phyloP scores from a whole-genome alignment of 768 basidiomycete genomes.

The Hygrocybe punicea region DNA sequence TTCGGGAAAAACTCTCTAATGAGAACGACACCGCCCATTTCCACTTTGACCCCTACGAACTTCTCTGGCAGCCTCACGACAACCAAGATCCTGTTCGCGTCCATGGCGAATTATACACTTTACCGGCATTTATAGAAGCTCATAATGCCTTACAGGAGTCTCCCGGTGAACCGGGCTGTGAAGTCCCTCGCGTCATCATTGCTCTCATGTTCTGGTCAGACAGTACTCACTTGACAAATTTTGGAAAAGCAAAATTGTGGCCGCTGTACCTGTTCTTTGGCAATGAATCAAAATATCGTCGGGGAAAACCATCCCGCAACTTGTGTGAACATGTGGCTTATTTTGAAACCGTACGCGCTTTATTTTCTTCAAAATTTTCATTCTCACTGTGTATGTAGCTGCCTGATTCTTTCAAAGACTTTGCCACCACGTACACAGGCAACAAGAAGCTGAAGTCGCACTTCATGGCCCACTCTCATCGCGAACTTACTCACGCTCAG shows the following conservation, averaged over 20 bases:
- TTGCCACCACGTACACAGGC: slow-evolving; percentile 18
- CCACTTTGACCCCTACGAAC: slow-evolving; percentile 11
- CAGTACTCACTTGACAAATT: slow-evolving; percentile 15
- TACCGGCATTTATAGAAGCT: slow-evolving; percentile 13
- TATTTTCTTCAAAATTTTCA: not conserved
- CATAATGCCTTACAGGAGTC: slow-evolving; percentile 18
- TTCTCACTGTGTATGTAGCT: slow-evolving; percentile 1
- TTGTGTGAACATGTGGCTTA: slow-evolving; percentile 40
- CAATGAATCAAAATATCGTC: slow-evolving; percentile 37
- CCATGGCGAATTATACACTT: slow-evolving; percentile 17
- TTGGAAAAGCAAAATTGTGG: not conserved
- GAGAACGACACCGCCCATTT: not conserved
- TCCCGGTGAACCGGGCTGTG: slow-evolving; percentile 13
- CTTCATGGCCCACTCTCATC: slow-evolving; percentile 2
- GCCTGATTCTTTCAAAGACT: slow-evolving; percentile 8
- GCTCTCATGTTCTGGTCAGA: slow-evolving; percentile 33
- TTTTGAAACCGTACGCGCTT: slow-evolving; percentile 32
- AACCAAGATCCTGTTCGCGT: slow-evolving; percentile 6
- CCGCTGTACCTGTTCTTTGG: slow-evolving; percentile 37
- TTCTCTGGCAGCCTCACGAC: slow-evolving; percentile 5
- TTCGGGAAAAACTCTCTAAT: slow-evolving; percentile 11
- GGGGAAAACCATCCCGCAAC: slow-evolving; percentile 25
- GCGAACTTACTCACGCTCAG: slow-evolving; percentile 6
- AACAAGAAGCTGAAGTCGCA: not conserved
- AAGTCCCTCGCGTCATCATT: slow-evolving; percentile 20